These are phyloP conservation scores for Exserohilum rostratum DNA, from an alignment of 2,329 filamentous ascomycete species.

Conservation along the genomic window DNA sequence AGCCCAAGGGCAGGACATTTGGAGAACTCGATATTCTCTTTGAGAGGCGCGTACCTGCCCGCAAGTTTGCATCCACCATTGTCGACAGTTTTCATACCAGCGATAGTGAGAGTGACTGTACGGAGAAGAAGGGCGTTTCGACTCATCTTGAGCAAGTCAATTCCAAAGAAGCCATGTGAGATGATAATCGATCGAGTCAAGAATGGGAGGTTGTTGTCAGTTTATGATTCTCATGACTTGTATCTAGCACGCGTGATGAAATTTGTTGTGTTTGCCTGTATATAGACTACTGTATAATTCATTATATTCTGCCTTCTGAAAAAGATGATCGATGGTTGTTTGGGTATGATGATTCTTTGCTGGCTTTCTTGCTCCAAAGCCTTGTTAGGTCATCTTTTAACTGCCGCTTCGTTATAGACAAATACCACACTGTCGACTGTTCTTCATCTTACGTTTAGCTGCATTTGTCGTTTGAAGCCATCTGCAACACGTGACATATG, in stretches of 20 bases:
- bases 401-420: too few species aligned
- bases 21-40: constrained; percentile 86
- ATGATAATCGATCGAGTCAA: neutral
- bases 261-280: neutral
- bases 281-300: neutral
- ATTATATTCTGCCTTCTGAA: too few species aligned
- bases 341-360: too few species aligned
- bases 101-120: constrained; percentile 25
- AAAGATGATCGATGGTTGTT: too few species aligned
- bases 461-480: too few species aligned
- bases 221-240: neutral
- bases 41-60: constrained; percentile 55
- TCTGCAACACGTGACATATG: too few species aligned
- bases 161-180: constrained; percentile 16
- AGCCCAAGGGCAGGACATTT: constrained; percentile 79
- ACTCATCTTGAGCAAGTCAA: constrained; percentile 35
- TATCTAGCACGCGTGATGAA: constrained; percentile 5
- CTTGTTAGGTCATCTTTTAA: too few species aligned
- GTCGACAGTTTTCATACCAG: constrained; percentile 34
- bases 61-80: constrained; percentile 38
- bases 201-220: neutral
- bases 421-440: too few species aligned
- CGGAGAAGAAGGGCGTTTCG: constrained; percentile 32
- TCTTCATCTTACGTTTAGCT: too few species aligned
- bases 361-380: too few species aligned